These are phyloP conservation scores for Tanacetum coccineum DNA, from an alignment of 129 eudicot species.

Conservation along the genomic window DNA sequence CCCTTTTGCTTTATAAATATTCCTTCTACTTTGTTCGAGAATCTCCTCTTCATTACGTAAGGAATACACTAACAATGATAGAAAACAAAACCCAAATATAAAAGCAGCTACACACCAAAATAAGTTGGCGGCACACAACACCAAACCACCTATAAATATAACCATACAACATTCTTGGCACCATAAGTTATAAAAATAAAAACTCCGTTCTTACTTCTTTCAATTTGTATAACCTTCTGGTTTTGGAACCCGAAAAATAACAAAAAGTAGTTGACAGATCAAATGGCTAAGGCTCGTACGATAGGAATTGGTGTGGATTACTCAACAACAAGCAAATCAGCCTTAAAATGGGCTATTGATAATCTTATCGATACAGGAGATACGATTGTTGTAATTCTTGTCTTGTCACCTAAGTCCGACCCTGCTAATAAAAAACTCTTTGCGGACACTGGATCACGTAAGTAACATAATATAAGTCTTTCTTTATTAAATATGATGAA, in stretches of 20 bases:
- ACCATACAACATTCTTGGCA: background rate
- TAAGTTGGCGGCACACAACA: conserved; percentile 4
- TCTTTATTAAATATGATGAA: too few species aligned
- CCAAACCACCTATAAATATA: conserved; percentile 11
- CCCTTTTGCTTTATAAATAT: background rate
- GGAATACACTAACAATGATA: background rate
- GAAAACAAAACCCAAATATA: background rate
- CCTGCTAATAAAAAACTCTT: conserved; percentile 68
- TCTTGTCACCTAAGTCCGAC: conserved; percentile 60
- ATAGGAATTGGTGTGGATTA: conserved; percentile 77
- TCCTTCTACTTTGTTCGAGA: conserved; percentile 48
- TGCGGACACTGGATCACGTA: conserved; percentile 80
- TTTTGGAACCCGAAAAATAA: background rate
- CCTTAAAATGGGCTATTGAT: conserved; percentile 58
- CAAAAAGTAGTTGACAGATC: background rate
- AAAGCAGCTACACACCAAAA: too few species aligned
- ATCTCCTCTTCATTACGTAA: conserved; percentile 2
- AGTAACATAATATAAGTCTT: background rate
- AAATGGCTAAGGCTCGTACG: conserved; percentile 53
- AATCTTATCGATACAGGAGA: conserved; percentile 59
- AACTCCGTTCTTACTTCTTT: too few species aligned
- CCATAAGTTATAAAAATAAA: background rate
- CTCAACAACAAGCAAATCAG: conserved; percentile 67
- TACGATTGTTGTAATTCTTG: conserved; percentile 45
- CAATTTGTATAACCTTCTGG: background rate